Evolutionary conservation across 345 rosid species (phyloP).

Genomic region (Alliaria petiolata): DNA sequence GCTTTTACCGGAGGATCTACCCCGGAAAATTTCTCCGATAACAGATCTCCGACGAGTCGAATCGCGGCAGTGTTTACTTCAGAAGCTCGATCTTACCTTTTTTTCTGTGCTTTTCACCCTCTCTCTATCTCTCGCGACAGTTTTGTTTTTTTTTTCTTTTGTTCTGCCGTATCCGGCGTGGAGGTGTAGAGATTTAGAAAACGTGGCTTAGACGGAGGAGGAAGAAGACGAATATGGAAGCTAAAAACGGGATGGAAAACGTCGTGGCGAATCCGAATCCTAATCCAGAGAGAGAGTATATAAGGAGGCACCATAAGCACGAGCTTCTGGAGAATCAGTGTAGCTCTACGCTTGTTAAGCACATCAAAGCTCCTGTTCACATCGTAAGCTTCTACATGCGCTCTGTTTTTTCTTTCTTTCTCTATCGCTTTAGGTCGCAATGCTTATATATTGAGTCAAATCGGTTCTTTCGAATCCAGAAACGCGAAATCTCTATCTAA

Average conservation of each 20-base stretch:
- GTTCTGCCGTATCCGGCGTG: background rate
- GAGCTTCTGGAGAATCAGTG: constrained; percentile 71
- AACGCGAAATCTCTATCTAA: background rate
- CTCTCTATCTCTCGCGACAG: background rate
- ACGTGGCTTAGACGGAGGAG: constrained; percentile 5
- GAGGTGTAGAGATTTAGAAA: background rate
- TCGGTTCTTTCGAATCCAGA: background rate
- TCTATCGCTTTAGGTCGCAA: background rate
- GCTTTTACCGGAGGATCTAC: background rate
- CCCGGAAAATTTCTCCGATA: constrained; percentile 17
- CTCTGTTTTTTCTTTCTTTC: background rate
- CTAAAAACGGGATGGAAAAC: constrained; percentile 15
- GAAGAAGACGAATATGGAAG: constrained; percentile 39
- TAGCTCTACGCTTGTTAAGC: constrained; percentile 70
- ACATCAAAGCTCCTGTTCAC: constrained; percentile 89
- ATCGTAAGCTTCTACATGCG: constrained; percentile 47
- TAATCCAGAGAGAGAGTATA: constrained; percentile 51
- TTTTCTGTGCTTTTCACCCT: background rate
- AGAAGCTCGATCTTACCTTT: background rate
- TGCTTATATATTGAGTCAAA: background rate
- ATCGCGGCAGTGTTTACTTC: background rate
- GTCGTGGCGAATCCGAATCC: background rate
- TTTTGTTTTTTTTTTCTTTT: background rate
- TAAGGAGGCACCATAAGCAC: constrained; percentile 59
- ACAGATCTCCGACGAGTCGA: constrained; percentile 16